phyloP scores from a whole-genome alignment of 768 basidiomycete species.

The Termitomyces sp. region DNA sequence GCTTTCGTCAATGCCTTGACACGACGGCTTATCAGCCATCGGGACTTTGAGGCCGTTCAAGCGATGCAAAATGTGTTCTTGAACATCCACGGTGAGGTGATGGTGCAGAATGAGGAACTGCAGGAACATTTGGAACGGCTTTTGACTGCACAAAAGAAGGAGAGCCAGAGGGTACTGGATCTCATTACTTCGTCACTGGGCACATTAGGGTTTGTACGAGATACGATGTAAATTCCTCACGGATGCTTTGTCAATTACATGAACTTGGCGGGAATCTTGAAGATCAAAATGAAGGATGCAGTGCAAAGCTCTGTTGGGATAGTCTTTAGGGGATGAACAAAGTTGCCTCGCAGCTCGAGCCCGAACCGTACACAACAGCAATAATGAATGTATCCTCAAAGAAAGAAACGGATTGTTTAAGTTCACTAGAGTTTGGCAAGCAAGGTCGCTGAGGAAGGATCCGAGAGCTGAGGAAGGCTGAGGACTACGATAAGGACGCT shows the following conservation, averaged over 20 bases:
- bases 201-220: constrained; percentile 73
- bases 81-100: constrained; percentile 77
- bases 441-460: background rate
- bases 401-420: background rate
- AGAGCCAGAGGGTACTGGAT: constrained; percentile 77
- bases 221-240: constrained; percentile 43
- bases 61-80: constrained; percentile 84
- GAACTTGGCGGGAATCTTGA: background rate
- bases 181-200: constrained; percentile 73
- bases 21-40: constrained; percentile 69
- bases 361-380: too few species aligned
- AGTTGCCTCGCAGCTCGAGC: too few species aligned
- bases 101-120: constrained; percentile 72
- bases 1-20: constrained; percentile 75
- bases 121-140: constrained; percentile 55
- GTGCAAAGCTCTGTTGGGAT: background rate
- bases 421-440: background rate
- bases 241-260: background rate
- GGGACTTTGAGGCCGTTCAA: constrained; percentile 96
- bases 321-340: background rate
- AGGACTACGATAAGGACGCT: background rate
- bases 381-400: background rate
- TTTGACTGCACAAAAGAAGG: constrained; percentile 64
- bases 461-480: background rate
- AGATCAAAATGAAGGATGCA: background rate